These are phyloP conservation scores for Tolypocladium sp. DNA, from an alignment of 2,329 filamentous ascomycete genomes.

Conservation along the genomic window DNA sequence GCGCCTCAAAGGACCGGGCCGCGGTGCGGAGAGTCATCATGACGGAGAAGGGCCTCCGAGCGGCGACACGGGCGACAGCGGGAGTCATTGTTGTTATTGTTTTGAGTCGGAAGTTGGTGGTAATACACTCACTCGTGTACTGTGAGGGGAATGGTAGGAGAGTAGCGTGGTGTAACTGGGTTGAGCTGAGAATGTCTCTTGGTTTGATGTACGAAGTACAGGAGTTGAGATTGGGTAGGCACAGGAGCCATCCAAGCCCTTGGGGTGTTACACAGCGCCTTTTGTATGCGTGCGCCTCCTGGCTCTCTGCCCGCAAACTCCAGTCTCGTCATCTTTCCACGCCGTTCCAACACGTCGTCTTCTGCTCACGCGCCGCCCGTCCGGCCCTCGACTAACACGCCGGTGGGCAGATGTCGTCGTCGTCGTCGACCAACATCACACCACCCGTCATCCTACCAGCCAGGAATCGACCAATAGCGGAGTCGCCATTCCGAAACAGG, in stretches of 20 bases:
- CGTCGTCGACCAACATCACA: neutral
- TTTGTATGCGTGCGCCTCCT: neutral
- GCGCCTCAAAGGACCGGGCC: constrained; percentile 23
- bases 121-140: neutral
- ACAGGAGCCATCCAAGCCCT: neutral
- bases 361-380: neutral
- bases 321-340: neutral
- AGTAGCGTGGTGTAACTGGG: neutral
- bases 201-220: neutral
- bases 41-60: constrained; percentile 24
- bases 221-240: neutral
- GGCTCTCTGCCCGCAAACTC: neutral
- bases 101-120: neutral
- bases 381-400: neutral
- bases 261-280: neutral
- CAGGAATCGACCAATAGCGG: neutral
- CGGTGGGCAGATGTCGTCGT: neutral
- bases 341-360: neutral
- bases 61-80: constrained; percentile 16
- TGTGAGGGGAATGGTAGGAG: neutral
- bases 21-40: constrained; percentile 20
- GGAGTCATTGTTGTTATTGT: constrained; percentile 14
- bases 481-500: neutral
- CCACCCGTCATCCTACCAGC: neutral
- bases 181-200: neutral